These are phyloP conservation scores for Physcomitrium patens DNA, from an alignment of 225 moss, liverwort and hornwort species.

Conservation along the genomic window DNA sequence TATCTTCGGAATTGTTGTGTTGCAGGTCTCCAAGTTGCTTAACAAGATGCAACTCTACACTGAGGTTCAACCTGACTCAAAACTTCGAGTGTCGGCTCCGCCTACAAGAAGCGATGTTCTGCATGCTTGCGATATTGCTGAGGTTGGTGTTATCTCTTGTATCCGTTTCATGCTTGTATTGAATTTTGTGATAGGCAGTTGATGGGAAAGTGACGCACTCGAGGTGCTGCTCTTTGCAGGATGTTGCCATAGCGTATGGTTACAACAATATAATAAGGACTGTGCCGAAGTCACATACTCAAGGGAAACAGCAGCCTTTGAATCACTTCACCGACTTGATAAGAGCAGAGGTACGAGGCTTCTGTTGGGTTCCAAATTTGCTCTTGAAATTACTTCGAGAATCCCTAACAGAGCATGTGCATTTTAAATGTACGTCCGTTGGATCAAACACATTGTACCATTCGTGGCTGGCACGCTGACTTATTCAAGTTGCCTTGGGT, in stretches of 20 bases:
- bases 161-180: background rate
- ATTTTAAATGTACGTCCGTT: slow-evolving; percentile 12
- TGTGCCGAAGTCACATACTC: slow-evolving; percentile 72
- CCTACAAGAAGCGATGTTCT: slow-evolving; percentile 94
- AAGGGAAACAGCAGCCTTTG: slow-evolving; percentile 88
- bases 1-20: slow-evolving; percentile 5
- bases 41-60: slow-evolving; percentile 90
- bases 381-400: background rate
- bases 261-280: slow-evolving; percentile 85
- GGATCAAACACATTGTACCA: background rate
- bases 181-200: slow-evolving; percentile 2
- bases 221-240: slow-evolving; percentile 55
- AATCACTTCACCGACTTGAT: slow-evolving; percentile 89
- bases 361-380: background rate
- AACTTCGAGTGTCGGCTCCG: slow-evolving; percentile 75
- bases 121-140: slow-evolving; percentile 93
- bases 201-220: slow-evolving; percentile 19
- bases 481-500: slow-evolving; percentile 23
- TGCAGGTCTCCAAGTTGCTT: slow-evolving; percentile 70
- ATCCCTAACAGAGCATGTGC: slow-evolving; percentile 1
- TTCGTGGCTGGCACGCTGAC: background rate
- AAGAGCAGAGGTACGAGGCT: slow-evolving; percentile 71
- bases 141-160: slow-evolving; percentile 52
- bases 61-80: slow-evolving; percentile 43
- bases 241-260: slow-evolving; percentile 93